Base-by-base conservation (phyloP, 2,329 filamentous ascomycete species). In the Aspergillus arachidicola region DNA sequence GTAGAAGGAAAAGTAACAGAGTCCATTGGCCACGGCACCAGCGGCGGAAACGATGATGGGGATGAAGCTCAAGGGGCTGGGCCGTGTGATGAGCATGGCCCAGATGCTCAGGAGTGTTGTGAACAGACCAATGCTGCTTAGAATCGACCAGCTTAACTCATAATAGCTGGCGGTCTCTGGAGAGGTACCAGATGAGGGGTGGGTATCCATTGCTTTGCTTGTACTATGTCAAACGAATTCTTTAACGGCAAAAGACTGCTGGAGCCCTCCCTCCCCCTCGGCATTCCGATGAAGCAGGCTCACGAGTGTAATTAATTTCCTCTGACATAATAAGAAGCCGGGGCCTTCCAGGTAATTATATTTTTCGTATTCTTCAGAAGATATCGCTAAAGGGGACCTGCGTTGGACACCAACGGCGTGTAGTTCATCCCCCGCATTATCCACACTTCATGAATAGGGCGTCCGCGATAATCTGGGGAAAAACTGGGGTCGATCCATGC, bases 121-220 rank as follows among this genome's bases (percentile, higher is more conserved):
- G 46, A 60, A 66, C 21, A 66, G n/a, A 14, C 62, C 64, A 19
- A 66, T 66, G 28, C 57, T 64, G 58, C 62, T 64, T 9, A 66
- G 55, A n/a, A 66, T 61, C 0, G 59, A 61, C 62, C 59, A 64
- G 57, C 62, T 64, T 19, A 59, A 53, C 48, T 66, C 64, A 41
- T 64, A 63, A 21, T 60, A 64, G 11, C 51, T 34, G 51, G 30
- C 30, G 9, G 14, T 3, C n/a, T 54, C 32, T 10, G 19, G 1
- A 12, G 51, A 54, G 19, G 11, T 6, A 23, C 30, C 16, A 10
- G 46, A 3, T 30, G 46, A 19, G 1, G 23, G 6, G 26, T 30
- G 51, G 6, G 30, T 36, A 54, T 54, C 51, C 51, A 50, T 50
- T 16, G 46, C 46, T 28, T 28, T 6, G 46, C 21, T 50, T 19